Evolutionary conservation across 208 protist species (phyloP), one percentile per base, ranked within the genome.

Genomic region (Acanthamoeba lenticulata): DNA sequence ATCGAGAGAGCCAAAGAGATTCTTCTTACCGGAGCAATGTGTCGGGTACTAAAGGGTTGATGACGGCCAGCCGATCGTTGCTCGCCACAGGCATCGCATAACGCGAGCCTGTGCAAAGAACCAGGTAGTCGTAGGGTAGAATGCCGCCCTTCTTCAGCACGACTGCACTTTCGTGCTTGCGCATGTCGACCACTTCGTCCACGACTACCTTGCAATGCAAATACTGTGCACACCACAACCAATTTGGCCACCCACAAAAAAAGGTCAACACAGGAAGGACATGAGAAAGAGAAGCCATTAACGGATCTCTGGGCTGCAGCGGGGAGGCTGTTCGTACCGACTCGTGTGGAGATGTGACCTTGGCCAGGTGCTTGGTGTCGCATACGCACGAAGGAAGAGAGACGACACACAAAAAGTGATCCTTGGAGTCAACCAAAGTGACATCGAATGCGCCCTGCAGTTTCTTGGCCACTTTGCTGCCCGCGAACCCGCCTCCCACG

Each of bases 371-470:
- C 15, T 21, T 32, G 11, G 69, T 40, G 69, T 81, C 69, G 9
- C 40, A 92, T 93, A 72, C 95, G 89, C 29, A 96, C 29, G n/a
- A 95, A 79, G 85, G 77, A 81, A 79, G 94, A 72, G 52, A 89
- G 65, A 55, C 85, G 69, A 81, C 36, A 45, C 69, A 95, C 47
- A 94, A 94, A 93, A 96, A 96, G 57, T 94, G 86, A 52, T 92
- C 77, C 57, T 96, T 96, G 19, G 94, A 69, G 88, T 96, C 95
- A 36, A 96, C 79, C 21, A 96, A 60, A 24, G 94, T 95, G 5
- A 96, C 95, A 65, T 96, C 94, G 65, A 94, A 96, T 34, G 91
- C 57, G 40, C 57, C 55, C 34, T 96, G 89, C 88, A 96, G 89
- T 36, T 94, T 65, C 21, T 95, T 89, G 21, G 95, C 95, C 17